Evolutionary conservation across 305 asterid genomes (phyloP).

Genomic region (Solanum hybrid): DNA sequence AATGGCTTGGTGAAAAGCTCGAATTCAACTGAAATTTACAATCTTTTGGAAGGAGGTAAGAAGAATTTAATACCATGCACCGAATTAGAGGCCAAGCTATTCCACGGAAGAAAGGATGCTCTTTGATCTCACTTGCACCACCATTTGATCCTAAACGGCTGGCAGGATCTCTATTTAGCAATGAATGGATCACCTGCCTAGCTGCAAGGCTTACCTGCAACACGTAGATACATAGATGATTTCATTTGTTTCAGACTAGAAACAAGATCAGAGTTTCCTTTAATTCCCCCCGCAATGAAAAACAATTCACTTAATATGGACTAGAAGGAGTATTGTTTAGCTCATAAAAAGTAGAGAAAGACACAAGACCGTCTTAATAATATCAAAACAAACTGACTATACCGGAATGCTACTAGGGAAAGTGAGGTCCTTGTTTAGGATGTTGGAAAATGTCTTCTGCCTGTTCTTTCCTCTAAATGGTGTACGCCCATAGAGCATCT

Average conservation of each 20-base stretch:
- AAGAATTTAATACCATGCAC: constrained; percentile 51
- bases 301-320: neutral
- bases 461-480: constrained; percentile 98
- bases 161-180: constrained; percentile 73
- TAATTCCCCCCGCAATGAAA: neutral
- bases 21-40: neutral
- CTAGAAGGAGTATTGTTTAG: neutral
- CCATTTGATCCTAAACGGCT: constrained; percentile 78
- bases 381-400: neutral
- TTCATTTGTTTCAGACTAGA: neutral
- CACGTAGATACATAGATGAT: neutral
- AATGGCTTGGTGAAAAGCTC: neutral
- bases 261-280: neutral
- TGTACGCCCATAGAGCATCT: constrained; percentile 95
- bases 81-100: constrained; percentile 93
- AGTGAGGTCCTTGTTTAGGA: constrained; percentile 91
- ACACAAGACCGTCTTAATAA: neutral
- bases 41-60: neutral
- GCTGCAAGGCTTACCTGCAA: constrained; percentile 71
- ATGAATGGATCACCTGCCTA: constrained; percentile 72
- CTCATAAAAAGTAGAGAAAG: neutral
- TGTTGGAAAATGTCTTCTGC: constrained; percentile 93
- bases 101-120: constrained; percentile 78
- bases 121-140: constrained; percentile 88
- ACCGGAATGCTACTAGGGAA: constrained; percentile 98